Percentiles rank a stretch among this genome's conserved stretches.
These are phyloP conservation scores for Pleurotus eryngii DNA, from an alignment of 768 basidiomycete genomes.

Conservation along the genomic window DNA sequence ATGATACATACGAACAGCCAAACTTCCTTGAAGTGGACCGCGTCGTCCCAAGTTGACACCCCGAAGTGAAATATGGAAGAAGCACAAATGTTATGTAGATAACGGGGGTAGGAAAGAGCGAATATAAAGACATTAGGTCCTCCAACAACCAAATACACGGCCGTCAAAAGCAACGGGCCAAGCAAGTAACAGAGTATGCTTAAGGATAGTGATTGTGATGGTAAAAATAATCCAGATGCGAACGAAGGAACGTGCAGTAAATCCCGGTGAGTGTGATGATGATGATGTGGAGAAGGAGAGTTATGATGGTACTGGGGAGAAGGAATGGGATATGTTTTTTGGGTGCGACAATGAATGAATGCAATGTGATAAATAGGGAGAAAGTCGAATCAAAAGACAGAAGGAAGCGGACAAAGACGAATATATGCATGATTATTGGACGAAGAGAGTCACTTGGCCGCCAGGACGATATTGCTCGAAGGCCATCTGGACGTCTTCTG, in stretches of 20 bases:
- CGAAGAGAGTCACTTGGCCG: conserved; percentile 79
- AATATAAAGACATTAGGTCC: conserved; percentile 16
- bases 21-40: conserved; percentile 30
- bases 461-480: conserved; percentile 80
- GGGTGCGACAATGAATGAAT: conserved; percentile 1
- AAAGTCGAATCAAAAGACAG: conserved; percentile 8
- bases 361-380: conserved; percentile 7
- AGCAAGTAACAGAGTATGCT: neutral
- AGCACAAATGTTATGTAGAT: conserved; percentile 27
- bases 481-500: conserved; percentile 93
- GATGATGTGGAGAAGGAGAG: neutral
- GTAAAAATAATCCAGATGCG: conserved; percentile 10
- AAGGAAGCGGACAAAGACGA: conserved; percentile 4
- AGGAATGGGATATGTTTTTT: conserved; percentile 6
- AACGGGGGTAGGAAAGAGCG: conserved; percentile 15
- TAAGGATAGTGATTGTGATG: conserved; percentile 7
- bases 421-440: conserved; percentile 46
- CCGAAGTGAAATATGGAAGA: conserved; percentile 26
- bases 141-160: conserved; percentile 27
- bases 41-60: conserved; percentile 26
- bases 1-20: conserved; percentile 35
- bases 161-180: neutral
- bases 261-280: neutral
- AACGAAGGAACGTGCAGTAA: conserved; percentile 11
- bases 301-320: neutral